phyloP scores from a whole-genome alignment of 495 filamentous ascomycete species.

The Jackrogersella multiformis region DNA sequence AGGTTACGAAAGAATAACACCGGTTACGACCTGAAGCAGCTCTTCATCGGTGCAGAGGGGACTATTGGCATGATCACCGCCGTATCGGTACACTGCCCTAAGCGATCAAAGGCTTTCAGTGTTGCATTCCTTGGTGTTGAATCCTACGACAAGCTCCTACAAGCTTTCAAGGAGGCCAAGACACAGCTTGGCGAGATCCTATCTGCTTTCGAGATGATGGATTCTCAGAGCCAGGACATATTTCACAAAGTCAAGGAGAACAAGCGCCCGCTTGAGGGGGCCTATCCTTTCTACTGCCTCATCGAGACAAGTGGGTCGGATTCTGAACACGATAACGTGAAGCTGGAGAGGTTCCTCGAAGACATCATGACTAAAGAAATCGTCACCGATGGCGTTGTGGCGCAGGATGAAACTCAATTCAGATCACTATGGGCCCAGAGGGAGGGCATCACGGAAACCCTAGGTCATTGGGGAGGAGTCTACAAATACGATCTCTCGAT shows the following conservation, averaged over 20 bases:
- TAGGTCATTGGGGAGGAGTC: conserved; percentile 91
- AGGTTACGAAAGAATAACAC: conserved; percentile 95
- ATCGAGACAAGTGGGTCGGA: conserved; percentile 97
- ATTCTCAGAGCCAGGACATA: conserved; percentile 77
- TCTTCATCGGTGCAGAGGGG: conserved; percentile 94
- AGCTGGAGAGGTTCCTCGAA: conserved; percentile 87
- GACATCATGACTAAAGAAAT: conserved; percentile 85
- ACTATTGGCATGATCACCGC: conserved; percentile 94
- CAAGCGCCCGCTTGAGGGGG: conserved; percentile 79
- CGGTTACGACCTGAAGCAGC: conserved; percentile 96
- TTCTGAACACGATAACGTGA: conserved; percentile 88
- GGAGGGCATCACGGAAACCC: conserved; percentile 87
- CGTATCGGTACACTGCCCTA: conserved; percentile 88
- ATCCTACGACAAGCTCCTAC: conserved; percentile 84
- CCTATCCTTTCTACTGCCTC: conserved; percentile 93
- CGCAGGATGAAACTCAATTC: conserved; percentile 90
- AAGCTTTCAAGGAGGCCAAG: conserved; percentile 87
- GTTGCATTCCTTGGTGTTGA: conserved; percentile 90
- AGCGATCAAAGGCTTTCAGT: conserved; percentile 82
- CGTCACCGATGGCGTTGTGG: conserved; percentile 86
- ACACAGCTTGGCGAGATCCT: conserved; percentile 90
- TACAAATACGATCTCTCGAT: conserved; percentile 99
- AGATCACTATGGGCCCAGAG: conserved; percentile 88
- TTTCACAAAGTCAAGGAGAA: conserved; percentile 78
- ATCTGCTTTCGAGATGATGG: conserved; percentile 98